phyloP scores from a whole-genome alignment of 805 yeast species.

The Ogataea naganishii region DNA sequence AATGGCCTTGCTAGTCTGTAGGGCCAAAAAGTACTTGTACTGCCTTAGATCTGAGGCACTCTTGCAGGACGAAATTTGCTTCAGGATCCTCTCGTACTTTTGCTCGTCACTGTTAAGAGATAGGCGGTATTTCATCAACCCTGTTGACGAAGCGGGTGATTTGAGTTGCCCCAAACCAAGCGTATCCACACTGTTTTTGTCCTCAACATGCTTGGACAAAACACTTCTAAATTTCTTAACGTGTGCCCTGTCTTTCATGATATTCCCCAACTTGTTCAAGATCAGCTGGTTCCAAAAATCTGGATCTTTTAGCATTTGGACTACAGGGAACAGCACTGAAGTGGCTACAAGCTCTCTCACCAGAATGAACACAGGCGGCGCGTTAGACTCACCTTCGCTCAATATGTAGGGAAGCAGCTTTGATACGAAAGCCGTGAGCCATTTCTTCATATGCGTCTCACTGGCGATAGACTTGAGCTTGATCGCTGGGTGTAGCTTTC shows the following conservation, averaged over 20 bases:
- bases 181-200: slow-evolving; percentile 3
- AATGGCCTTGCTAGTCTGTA: slow-evolving; percentile 35
- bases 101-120: slow-evolving; percentile 30
- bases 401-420: slow-evolving; percentile 42
- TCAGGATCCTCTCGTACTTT: slow-evolving; percentile 31
- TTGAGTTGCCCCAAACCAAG: too few species aligned
- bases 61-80: slow-evolving; percentile 22
- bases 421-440: slow-evolving; percentile 35
- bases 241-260: slow-evolving; percentile 65
- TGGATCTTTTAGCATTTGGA: slow-evolving; percentile 51
- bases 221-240: slow-evolving; percentile 66
- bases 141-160: neutral
- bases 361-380: slow-evolving; percentile 40
- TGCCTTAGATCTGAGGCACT: slow-evolving; percentile 39
- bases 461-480: slow-evolving; percentile 25
- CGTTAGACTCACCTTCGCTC: slow-evolving; percentile 34
- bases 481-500: slow-evolving; percentile 53
- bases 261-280: slow-evolving; percentile 48
- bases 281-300: slow-evolving; percentile 70
- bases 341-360: slow-evolving; percentile 57
- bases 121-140: slow-evolving; percentile 22
- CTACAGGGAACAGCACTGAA: slow-evolving; percentile 44
- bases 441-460: slow-evolving; percentile 36
- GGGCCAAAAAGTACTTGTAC: slow-evolving; percentile 34
- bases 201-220: slow-evolving; percentile 51